Evolutionary conservation across 163 green algal genomes (phyloP), one percentile per base, ranked within the genome.

Genomic region (Chloroidium sp.): DNA sequence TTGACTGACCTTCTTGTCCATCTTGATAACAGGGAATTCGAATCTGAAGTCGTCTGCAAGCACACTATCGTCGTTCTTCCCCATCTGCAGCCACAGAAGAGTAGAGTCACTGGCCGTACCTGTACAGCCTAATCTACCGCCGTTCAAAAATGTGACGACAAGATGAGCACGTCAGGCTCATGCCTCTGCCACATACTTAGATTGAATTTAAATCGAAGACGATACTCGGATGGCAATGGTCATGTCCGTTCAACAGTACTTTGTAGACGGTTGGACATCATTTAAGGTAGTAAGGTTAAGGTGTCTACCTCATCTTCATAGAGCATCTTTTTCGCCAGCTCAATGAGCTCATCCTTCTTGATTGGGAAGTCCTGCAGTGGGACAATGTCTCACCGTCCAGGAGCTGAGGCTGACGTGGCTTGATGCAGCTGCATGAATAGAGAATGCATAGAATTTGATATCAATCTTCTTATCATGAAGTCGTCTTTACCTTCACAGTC

Each of bases 1-100:
- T 36, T 36, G 36, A 36, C 77, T 60, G 62, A 85, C 85, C 79
- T 89, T 62, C 69, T 86, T 86, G 80, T 72, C 72, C 13, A 92
- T 77, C 10, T 78, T 87, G 1, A 92, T 69, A 12, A 92, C 81
- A 14, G 86, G 89, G 72, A 91, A 89, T 80, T 90, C 88, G 57
- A 91, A 91, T 59, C 86, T 75, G 81, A 91, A 91, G 76, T 88
- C 76, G 3, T 83, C 76, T 59, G 86, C 76, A 57, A 91, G 82
- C 2, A 86, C 69, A 1, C 79, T 86, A 14, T 88, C 80, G 0
- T 76, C 12, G 4, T 78, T 68, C 4, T 60, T 67, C 60, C 14
- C 57, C 1, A 82, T n/a, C 36, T 78, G 61, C 79, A 14, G 64
- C 8, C 6, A 10, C 64, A 72, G 6, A 6, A 72, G 64, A 6